Evolutionary conservation across 345 rosid species (phyloP).

Genomic region (Ceriops tagal): DNA sequence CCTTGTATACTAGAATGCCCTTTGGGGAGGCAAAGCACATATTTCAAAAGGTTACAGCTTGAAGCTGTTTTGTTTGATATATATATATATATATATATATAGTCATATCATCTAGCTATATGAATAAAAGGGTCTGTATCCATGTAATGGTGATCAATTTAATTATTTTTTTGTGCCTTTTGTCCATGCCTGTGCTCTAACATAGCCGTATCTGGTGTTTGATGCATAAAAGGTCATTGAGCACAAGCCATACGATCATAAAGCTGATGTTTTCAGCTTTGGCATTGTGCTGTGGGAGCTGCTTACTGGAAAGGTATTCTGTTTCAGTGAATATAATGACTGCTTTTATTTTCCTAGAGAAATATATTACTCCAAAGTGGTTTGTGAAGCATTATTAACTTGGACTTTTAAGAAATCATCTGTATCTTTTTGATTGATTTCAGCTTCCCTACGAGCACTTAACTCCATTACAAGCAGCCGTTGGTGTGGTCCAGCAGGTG

Average conservation of each 20-base stretch:
- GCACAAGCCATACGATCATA: conserved; percentile 57
- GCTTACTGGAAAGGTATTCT: conserved; percentile 57
- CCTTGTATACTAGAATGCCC: too few relatives aligned
- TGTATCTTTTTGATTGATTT: conserved; percentile 13
- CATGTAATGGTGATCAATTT: not conserved
- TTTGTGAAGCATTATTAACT: not conserved
- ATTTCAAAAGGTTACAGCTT: too few relatives aligned
- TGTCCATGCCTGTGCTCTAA: conserved; percentile 15
- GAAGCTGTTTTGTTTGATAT: too few relatives aligned
- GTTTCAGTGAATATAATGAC: not conserved
- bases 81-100: too few relatives aligned
- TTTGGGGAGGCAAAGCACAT: too few relatives aligned
- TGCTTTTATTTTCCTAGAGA: not conserved
- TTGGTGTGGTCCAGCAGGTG: conserved; percentile 71
- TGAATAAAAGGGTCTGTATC: not conserved
- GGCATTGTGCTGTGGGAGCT: conserved; percentile 65
- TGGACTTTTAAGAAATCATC: conserved; percentile 1
- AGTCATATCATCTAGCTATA: too few relatives aligned
- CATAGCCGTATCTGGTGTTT: conserved; percentile 18
- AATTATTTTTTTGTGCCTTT: not conserved
- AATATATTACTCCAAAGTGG: too few relatives aligned
- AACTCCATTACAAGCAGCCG: conserved; percentile 62
- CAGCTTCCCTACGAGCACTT: conserved; percentile 61
- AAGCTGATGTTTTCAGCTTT: conserved; percentile 66
- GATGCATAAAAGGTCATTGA: conserved; percentile 53